Base-by-base conservation (phyloP, 1,284 basidiomycete genomes). In the Pseudozyma hubeiensis region DNA sequence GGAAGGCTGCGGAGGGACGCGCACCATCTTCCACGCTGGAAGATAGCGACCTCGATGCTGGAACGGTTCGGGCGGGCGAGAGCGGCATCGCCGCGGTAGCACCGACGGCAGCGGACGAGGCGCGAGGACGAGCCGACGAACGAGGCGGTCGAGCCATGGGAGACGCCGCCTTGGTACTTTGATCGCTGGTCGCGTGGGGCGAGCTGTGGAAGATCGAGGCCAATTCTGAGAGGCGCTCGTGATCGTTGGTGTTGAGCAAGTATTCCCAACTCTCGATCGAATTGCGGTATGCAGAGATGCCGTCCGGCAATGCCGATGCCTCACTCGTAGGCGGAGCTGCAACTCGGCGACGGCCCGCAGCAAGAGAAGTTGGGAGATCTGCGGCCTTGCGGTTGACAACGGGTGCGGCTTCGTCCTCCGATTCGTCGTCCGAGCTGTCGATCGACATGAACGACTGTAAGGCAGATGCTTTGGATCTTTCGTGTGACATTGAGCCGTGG, bases 361-460 rank as follows among this genome's bases (percentile, higher is more conserved):
- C 43, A 19, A 8, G 19, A 44, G 43, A 8, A 2, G 6, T 8
- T 24, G 7, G 43, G 24, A 19, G 13, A 7, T 19, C 4, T 8
- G 7, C 43, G 4, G 19, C 17, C 8, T 7, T 44, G 43, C 19
- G 43, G 17, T 51, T 49, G 19, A 17, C 24, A n/a, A 24, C 17
- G 9, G 58, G n/a, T 17, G 39, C 52, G 17, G 31, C 50, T 14
- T 60, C 53, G 45, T 30, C 44, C 4, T 68, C 71, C 6, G 37
- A 46, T 33, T 69, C 66, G 7, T 69, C 66, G 34, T 73, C 70
- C 17, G 65, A 68, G 58, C 72, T 75, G 49, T 75, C 72, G 50
- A 75, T 70, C 46, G 72, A 75, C 56, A 75, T 75, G 55, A 75
- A 75, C 1, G 72, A 75, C 41, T 56, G 62, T 41, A 68, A 41